phyloP scores from a whole-genome alignment of 768 basidiomycete species.

The Mycena kentingensis region DNA sequence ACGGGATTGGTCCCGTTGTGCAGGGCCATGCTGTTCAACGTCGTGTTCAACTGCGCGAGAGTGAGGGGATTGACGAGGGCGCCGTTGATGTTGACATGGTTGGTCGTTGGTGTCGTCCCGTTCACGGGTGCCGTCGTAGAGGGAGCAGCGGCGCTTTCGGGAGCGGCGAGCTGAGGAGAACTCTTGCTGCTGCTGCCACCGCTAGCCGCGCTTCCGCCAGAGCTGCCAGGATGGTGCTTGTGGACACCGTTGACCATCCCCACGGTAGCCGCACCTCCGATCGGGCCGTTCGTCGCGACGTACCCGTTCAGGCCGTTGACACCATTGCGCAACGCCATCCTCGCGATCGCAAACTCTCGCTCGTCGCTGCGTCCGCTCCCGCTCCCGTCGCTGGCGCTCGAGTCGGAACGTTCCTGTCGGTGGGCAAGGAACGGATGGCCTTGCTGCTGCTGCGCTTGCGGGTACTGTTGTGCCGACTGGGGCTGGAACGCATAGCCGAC shows the following conservation, averaged over 20 bases:
- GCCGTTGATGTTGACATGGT: background rate
- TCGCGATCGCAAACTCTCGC: too few species aligned
- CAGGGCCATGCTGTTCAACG: too few species aligned
- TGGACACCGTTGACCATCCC: background rate
- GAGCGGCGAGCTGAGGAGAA: conserved; percentile 78
- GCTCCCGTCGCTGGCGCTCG: conserved; percentile 10
- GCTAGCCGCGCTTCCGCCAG: conserved; percentile 52
- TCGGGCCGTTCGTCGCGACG: background rate
- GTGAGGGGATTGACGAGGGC: background rate
- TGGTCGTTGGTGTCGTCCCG: background rate
- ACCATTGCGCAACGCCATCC: background rate
- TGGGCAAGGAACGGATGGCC: conserved; percentile 4
- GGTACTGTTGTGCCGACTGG: conserved; percentile 6
- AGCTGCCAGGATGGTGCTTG: too few species aligned
- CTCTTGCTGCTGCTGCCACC: conserved; percentile 55
- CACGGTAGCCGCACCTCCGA: background rate
- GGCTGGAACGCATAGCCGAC: background rate
- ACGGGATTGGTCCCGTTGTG: too few species aligned
- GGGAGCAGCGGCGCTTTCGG: conserved; percentile 61
- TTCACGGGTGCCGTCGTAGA: conserved; percentile 24
- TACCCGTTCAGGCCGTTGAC: background rate
- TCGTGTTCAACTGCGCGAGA: background rate
- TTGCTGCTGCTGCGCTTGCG: background rate
- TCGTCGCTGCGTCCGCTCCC: conserved; percentile 1
- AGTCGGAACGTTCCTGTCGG: conserved; percentile 16